Base-by-base conservation (phyloP, 129 eudicot genomes). In the Erigeron canadensis region DNA sequence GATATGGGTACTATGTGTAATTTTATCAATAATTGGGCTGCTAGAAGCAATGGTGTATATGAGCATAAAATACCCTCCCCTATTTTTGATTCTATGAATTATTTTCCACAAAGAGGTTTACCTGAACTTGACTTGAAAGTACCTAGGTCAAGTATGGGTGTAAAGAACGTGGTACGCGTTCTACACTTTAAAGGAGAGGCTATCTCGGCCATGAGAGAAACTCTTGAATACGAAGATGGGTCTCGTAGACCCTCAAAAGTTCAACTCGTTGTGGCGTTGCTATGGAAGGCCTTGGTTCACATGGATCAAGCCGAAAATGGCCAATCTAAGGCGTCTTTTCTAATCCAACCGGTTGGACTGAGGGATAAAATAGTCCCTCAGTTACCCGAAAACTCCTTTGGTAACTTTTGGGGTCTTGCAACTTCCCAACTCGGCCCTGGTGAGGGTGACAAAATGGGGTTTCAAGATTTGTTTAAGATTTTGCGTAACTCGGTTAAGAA, bases 271-370 rank as follows among this genome's bases (percentile, higher is more conserved):
- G 45, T 64, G 0, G 75, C 83, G 4, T 22, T 75, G n/a, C 50
- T 82, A 39, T 82, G 57, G 74, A 66, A 75, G 75, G 81, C 76
- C 18, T 50, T 82, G 43, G 51, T 79, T 41, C 63, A 63, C 37
- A 17, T 75, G 1, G 83, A 82, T 65, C 44, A 39, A 4, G 73
- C 40, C 45, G 79, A 78, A 56, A 45, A 79, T 19, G 69, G 83
- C 11, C 23, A 40, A 43, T 65, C 81, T 3, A 79, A 72, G 53
- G 50, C 86, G 1, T 63, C 77, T 11, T 66, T 67, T 69, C 12
- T 67, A 2, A 60, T 63, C 21, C 86, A 77, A 51, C 45, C 85
- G 2, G 65, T 72, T 13, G 73, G 64, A 7, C 19, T 81, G 63
- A 77, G 79, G 79, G 85, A 67, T 37, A 81, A 78, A 65, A 61